Base-by-base conservation (phyloP, 257 asterid genomes). In the Perilla frutescens region DNA sequence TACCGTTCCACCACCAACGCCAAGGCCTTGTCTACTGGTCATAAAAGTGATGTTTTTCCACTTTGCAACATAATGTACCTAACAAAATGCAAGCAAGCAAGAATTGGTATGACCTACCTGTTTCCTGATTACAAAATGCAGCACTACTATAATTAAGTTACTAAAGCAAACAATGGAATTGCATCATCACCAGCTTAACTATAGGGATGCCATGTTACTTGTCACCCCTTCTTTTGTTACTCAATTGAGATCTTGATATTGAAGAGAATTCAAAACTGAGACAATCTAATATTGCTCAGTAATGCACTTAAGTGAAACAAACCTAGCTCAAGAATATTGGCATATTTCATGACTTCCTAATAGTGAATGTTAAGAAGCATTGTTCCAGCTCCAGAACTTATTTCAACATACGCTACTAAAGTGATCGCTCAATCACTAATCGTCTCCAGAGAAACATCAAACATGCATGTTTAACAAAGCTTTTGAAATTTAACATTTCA, bases 31-130 rank as follows among this genome's bases (percentile, higher is more conserved):
- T 79, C 97, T 81, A 71, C 97, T 91, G 48, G 96, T 94, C 97
- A 91, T 91, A 79, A 91, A 91, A 12, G 99, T 91, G 68, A 91
- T 79, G 80, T 88, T 87, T 86, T 77, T 90, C 97, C 97, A 94
- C 86, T 91, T 91, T 64, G 99, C 97, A 7, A 94, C 99, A n/a
- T 94, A 94, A 77, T 94, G 99, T 37, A 94, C 86, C 99, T 94
- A 79, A 63, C 62, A 60, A 59, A 47, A 15, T 66, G 59, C 66
- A 71, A 74, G 8, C 53, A 43, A 62, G 37, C 37, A 34, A 10
- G 53, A 14, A 60, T 50, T 20, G 56, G 54, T 60, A 70, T 43
- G 65, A 62, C 4, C 0, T 34, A 34, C 15, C 29, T 76, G 29
- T 9, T 26, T 31, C 45, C 32, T 48, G 56, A 51, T 40, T 60